These are phyloP conservation scores for Marasmius fiardii DNA, from an alignment of 1,284 basidiomycete genomes.

Conservation along the genomic window DNA sequence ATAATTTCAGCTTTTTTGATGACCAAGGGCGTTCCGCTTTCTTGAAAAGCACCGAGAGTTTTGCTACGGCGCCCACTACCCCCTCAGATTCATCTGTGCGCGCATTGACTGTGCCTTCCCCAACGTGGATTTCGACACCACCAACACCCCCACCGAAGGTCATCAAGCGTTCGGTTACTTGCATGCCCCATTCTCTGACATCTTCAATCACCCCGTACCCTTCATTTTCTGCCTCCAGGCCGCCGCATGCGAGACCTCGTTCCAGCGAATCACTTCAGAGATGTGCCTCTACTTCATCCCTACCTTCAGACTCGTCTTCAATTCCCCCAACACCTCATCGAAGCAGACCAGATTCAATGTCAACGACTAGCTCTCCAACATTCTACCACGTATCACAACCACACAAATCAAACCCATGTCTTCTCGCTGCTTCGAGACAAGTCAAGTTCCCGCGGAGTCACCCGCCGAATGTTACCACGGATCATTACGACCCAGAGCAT, in stretches of 20 bases:
- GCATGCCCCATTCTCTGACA: constrained; percentile 25
- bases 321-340: background rate
- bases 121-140: constrained; percentile 55
- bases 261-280: constrained; percentile 23
- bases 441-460: constrained; percentile 3
- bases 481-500: background rate
- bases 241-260: constrained; percentile 16
- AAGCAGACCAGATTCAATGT: background rate
- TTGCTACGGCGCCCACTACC: constrained; percentile 48
- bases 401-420: background rate
- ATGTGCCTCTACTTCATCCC: constrained; percentile 30
- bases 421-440: constrained; percentile 18
- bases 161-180: constrained; percentile 34
- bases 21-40: background rate
- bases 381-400: constrained; percentile 1
- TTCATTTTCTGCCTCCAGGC: constrained; percentile 33
- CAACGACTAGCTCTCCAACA: constrained; percentile 2
- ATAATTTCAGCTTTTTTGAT: constrained; percentile 7
- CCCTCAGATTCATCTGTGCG: constrained; percentile 31
- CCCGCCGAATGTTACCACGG: background rate
- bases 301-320: constrained; percentile 18
- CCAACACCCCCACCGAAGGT: constrained; percentile 48
- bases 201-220: constrained; percentile 32
- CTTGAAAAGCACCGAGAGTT: constrained; percentile 12
- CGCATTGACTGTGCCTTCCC: constrained; percentile 20